Evolutionary conservation across 1,284 basidiomycete genomes (phyloP).

Genomic region (Somion occarium): DNA sequence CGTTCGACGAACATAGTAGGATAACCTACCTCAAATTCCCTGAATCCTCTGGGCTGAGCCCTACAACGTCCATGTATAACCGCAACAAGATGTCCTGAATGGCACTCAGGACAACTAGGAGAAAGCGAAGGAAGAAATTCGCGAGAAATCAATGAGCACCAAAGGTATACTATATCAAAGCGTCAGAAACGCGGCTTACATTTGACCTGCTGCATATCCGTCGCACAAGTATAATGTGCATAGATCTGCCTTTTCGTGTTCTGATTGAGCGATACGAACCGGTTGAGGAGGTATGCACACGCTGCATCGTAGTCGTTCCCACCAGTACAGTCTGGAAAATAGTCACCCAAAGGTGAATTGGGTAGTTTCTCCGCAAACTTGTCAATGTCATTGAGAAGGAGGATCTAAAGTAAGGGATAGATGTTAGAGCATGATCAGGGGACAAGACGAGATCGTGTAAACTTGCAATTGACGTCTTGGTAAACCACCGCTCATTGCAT

Average conservation of each 20-base stretch:
- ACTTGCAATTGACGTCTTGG: conserved; percentile 81
- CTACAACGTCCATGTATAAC: conserved; percentile 74
- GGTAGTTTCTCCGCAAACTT: conserved; percentile 93
- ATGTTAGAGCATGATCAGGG: conserved; percentile 12
- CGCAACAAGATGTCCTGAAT: conserved; percentile 83
- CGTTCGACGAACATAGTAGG: no score
- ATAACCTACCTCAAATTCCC: no score
- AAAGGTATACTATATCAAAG: background rate
- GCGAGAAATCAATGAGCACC: conserved; percentile 16
- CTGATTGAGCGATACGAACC: conserved; percentile 86
- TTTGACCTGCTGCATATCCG: conserved; percentile 86
- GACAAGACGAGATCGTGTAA: background rate
- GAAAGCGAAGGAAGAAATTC: background rate
- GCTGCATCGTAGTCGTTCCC: conserved; percentile 85
- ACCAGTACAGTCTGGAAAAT: conserved; percentile 84
- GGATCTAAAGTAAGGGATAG: conserved; percentile 49
- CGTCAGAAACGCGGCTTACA: conserved; percentile 42
- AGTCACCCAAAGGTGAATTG: conserved; percentile 80
- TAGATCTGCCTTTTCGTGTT: conserved; percentile 85
- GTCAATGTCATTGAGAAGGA: conserved; percentile 96
- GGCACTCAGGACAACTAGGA: conserved; percentile 70
- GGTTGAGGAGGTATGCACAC: conserved; percentile 81
- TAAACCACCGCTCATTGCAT: conserved; percentile 94
- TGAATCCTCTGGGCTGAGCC: no score
- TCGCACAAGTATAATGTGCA: conserved; percentile 87